Evolutionary conservation across 2,329 filamentous ascomycete species (phyloP), one percentile per base, ranked within the genome.

Genomic region (Cercospora beticola): DNA sequence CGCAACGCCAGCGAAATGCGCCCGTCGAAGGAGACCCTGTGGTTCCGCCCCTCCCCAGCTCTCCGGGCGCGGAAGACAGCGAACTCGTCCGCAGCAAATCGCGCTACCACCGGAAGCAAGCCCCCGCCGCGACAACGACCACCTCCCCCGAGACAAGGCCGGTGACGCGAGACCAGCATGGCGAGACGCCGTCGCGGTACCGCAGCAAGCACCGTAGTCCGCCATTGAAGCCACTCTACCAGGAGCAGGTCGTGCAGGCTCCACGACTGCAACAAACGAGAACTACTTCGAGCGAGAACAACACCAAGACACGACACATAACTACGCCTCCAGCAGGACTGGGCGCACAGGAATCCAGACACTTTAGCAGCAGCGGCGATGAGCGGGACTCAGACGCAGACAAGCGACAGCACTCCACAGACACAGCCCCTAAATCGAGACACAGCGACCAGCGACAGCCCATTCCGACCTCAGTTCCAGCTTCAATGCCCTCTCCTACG

Each of bases 61-160:
- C 66, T 31, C 66, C 71, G 16, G 61, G 61, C 7, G 61, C 69
- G 30, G 67, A 67, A 31, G 72, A 74, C 54, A 74, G 72, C 14
- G 67, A 68, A 6, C 31, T 78, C 26, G 68, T 65, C 40, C 72
- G 76, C 43, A 77, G 74, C 70, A 74, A 74, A 64, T 78, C 76
- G n/a, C 71, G 76, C 16, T 78, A 78, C 62, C 74, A 69, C 28
- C 72, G 74, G 43, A 77, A 77, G 68, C 69, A 67, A 63, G 31
- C 30, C 33, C 64, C 58, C 30, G 59, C 66, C 43, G 10, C 65
- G 46, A 54, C 68, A 28, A 46, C 40, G 9, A 54, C 61, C 12
- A 49, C 61, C 16, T 56, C 71, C n/a, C 57, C 70, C 46, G 67
- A 67, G n/a, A 64, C 62, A 31, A 36, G 62, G 26, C 65, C 58